These are phyloP conservation scores for Yamadazyma paraphyllophila DNA, from an alignment of 805 yeast genomes.

Conservation along the genomic window DNA sequence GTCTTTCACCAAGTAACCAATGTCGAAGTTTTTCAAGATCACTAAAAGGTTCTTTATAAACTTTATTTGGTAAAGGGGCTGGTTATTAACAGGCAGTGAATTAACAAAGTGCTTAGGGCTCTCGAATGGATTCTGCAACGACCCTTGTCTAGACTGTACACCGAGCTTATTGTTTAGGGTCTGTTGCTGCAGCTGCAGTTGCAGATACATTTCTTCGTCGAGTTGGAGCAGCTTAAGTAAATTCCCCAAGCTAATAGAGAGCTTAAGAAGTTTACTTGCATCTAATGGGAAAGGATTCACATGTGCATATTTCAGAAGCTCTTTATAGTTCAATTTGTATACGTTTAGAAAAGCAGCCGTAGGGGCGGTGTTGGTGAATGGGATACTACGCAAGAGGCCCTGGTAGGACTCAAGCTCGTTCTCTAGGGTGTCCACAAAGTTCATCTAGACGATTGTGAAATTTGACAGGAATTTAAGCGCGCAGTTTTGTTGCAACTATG, in stretches of 20 bases:
- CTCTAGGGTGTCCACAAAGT: conserved; percentile 10
- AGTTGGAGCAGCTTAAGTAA: conserved; percentile 33
- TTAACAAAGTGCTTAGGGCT: conserved; percentile 16
- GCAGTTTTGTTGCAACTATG: background rate
- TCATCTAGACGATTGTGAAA: conserved; percentile 8
- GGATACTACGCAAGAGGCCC: conserved; percentile 32
- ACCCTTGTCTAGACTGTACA: background rate
- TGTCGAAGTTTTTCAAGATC: conserved; percentile 40
- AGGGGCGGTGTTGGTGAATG: conserved; percentile 24
- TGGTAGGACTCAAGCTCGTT: conserved; percentile 16
- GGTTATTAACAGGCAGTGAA: conserved; percentile 14
- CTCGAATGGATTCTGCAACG: conserved; percentile 10
- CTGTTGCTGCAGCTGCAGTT: conserved; percentile 17
- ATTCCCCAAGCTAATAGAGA: conserved; percentile 44
- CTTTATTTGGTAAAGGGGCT: conserved; percentile 30
- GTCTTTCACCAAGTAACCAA: conserved; percentile 23
- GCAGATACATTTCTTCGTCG: conserved; percentile 31
- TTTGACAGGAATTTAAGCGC: background rate
- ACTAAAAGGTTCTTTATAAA: conserved; percentile 32
- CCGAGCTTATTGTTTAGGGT: background rate
- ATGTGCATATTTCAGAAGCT: conserved; percentile 9
- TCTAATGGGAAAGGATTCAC: conserved; percentile 30
- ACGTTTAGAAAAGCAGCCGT: conserved; percentile 28
- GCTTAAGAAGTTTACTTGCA: conserved; percentile 35
- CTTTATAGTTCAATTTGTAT: conserved; percentile 28